These are phyloP conservation scores for Phytophthora capsici DNA, from an alignment of 352 stramenopile genomes.

Conservation along the genomic window DNA sequence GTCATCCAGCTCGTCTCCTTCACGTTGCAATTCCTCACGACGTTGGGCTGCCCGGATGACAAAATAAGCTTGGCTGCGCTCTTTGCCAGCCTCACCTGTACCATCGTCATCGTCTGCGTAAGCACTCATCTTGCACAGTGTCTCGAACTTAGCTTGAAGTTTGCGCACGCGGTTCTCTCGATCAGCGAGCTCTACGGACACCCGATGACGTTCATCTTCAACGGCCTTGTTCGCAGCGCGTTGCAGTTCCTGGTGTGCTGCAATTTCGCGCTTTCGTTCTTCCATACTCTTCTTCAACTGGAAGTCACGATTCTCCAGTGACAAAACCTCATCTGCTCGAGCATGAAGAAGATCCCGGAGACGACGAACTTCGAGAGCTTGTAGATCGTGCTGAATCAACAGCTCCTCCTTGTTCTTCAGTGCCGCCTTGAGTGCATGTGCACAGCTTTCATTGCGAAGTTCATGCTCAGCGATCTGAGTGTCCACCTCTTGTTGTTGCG, in stretches of 20 bases:
- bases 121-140: slow-evolving; percentile 79
- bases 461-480: slow-evolving; percentile 89
- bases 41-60: slow-evolving; percentile 96
- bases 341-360: slow-evolving; percentile 90
- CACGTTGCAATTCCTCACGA: slow-evolving; percentile 94
- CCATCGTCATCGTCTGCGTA: slow-evolving; percentile 70
- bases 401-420: slow-evolving; percentile 92
- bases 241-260: slow-evolving; percentile 90
- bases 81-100: slow-evolving; percentile 60
- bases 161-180: slow-evolving; percentile 89
- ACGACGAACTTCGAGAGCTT: slow-evolving; percentile 93
- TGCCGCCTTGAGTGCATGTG: slow-evolving; percentile 81
- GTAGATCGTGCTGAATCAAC: slow-evolving; percentile 94
- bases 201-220: slow-evolving; percentile 95
- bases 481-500: slow-evolving; percentile 82
- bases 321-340: slow-evolving; percentile 92
- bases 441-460: slow-evolving; percentile 91
- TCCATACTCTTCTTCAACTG: slow-evolving; percentile 95
- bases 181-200: slow-evolving; percentile 91
- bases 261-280: slow-evolving; percentile 93
- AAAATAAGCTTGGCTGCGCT: slow-evolving; percentile 94
- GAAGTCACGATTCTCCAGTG: slow-evolving; percentile 94
- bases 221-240: slow-evolving; percentile 84
- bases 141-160: slow-evolving; percentile 95
- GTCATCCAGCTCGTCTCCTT: slow-evolving; percentile 95